Conservation (phyloP, 148 eudicot genomes). For the Cornus florida region DNA sequence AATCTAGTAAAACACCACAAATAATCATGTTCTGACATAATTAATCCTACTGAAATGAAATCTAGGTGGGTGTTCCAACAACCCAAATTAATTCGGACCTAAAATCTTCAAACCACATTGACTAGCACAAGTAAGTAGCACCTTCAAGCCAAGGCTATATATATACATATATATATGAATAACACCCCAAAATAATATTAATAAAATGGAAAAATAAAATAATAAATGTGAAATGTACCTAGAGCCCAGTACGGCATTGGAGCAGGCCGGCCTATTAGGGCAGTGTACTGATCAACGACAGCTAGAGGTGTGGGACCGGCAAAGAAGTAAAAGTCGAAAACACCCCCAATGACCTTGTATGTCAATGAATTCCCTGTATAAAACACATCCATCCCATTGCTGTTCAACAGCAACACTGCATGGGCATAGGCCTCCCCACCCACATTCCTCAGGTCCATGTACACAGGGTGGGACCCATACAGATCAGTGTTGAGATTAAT, state of each 20-base stretch:
- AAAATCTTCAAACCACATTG: too few species aligned
- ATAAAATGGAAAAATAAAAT: too few species aligned
- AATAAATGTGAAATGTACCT: conserved; percentile 39
- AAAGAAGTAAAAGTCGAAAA: conserved; percentile 91
- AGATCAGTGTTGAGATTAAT: conserved; percentile 77
- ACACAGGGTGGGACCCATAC: conserved; percentile 95
- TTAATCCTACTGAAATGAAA: too few species aligned
- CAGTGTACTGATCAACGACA: conserved; percentile 88
- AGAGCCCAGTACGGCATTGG: conserved; percentile 99
- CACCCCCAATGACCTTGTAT: conserved; percentile 95
- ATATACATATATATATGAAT: too few species aligned
- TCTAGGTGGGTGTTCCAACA: too few species aligned
- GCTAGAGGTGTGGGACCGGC: conserved; percentile 74
- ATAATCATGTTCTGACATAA: too few species aligned
- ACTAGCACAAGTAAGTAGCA: too few species aligned
- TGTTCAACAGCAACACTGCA: conserved; percentile 77
- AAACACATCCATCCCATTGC: conserved; percentile 94
- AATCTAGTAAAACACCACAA: too few species aligned
- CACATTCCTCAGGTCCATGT: conserved; percentile 85
- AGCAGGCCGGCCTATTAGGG: conserved; percentile 88
- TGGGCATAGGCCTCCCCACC: conserved; percentile 62
- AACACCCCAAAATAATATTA: too few species aligned
- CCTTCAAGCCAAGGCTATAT: too few species aligned
- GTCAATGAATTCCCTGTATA: conserved; percentile 79
- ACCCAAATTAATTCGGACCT: too few species aligned